Conservation (phyloP, 768 basidiomycete genomes). For the Agaricus blazei region DNA sequence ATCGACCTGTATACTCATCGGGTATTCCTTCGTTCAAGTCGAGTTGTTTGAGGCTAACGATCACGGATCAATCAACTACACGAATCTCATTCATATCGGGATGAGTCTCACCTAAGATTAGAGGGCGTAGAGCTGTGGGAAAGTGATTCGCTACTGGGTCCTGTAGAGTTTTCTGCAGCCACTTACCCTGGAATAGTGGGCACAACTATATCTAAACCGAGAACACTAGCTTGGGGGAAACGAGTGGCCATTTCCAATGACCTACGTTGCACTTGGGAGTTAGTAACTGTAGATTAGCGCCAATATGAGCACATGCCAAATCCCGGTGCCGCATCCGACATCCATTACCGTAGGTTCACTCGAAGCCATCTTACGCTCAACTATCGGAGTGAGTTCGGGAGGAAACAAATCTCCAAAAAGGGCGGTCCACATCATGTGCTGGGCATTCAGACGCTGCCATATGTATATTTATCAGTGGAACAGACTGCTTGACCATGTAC, state of each 20-base stretch:
- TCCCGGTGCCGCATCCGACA: conserved; percentile 25
- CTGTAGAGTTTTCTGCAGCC: too few species aligned
- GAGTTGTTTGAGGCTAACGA: conserved; percentile 18
- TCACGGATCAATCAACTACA: too few species aligned
- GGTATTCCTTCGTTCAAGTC: conserved; percentile 18
- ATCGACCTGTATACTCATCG: conserved; percentile 12
- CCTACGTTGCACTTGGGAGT: conserved; percentile 11
- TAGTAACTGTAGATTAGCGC: not conserved
- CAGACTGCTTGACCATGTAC: not conserved
- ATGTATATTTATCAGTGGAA: not conserved
- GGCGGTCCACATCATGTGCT: conserved; percentile 21
- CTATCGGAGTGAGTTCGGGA: conserved; percentile 6
- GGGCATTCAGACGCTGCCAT: conserved; percentile 17
- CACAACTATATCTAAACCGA: conserved; percentile 20
- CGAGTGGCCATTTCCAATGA: conserved; percentile 19
- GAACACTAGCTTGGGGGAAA: conserved; percentile 17
- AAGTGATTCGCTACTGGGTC: not conserved
- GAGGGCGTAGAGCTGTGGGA: too few species aligned
- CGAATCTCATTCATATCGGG: too few species aligned
- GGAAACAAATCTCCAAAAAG: conserved; percentile 22
- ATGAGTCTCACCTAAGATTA: too few species aligned
- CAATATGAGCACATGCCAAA: conserved; percentile 17
- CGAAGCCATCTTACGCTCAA: conserved; percentile 13
- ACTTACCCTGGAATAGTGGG: conserved; percentile 14
- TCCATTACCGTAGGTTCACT: conserved; percentile 17